Percentiles rank a stretch among this genome's conserved stretches.
phyloP scores from a whole-genome alignment of 495 filamentous ascomycete genomes.

The Neurospora sp. region DNA sequence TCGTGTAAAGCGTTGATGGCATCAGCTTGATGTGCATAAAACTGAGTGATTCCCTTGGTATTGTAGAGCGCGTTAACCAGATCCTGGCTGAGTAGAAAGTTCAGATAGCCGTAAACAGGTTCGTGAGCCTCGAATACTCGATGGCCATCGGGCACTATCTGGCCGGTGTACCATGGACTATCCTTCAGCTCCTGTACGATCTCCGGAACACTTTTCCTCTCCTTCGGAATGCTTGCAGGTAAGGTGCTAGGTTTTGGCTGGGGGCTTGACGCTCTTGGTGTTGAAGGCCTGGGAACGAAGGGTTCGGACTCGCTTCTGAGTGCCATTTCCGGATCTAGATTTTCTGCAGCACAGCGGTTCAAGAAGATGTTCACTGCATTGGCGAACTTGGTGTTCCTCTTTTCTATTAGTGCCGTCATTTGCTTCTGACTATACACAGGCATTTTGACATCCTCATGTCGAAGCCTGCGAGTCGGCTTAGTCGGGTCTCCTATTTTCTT shows the following conservation, averaged over 20 bases:
- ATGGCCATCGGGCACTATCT: constrained; percentile 92
- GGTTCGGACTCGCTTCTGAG: constrained; percentile 45
- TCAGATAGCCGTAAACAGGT: constrained; percentile 71
- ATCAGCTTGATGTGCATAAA: constrained; percentile 93
- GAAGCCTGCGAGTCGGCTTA: constrained; percentile 51
- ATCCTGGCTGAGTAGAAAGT: constrained; percentile 79
- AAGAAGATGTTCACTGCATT: constrained; percentile 71
- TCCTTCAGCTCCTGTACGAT: constrained; percentile 78
- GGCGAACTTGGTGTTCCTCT: constrained; percentile 76
- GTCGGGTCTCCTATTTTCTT: constrained; percentile 61
- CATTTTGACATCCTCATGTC: constrained; percentile 80
- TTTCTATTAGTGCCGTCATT: constrained; percentile 83
- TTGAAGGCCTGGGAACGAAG: constrained; percentile 35
- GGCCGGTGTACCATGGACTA: constrained; percentile 77
- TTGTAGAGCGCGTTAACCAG: constrained; percentile 94
- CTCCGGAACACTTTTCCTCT: constrained; percentile 71
- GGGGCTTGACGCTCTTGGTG: constrained; percentile 14
- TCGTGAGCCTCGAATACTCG: constrained; percentile 84
- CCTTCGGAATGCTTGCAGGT: constrained; percentile 65
- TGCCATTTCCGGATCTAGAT: constrained; percentile 55
- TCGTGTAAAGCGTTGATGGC: constrained; percentile 85
- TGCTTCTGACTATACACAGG: constrained; percentile 89
- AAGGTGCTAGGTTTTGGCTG: constrained; percentile 28
- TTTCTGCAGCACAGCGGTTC: constrained; percentile 55
- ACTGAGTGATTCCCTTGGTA: constrained; percentile 66